Evolutionary conservation across 2,329 filamentous ascomycete species (phyloP).

Genomic region (Aspergillus alliaceus): DNA sequence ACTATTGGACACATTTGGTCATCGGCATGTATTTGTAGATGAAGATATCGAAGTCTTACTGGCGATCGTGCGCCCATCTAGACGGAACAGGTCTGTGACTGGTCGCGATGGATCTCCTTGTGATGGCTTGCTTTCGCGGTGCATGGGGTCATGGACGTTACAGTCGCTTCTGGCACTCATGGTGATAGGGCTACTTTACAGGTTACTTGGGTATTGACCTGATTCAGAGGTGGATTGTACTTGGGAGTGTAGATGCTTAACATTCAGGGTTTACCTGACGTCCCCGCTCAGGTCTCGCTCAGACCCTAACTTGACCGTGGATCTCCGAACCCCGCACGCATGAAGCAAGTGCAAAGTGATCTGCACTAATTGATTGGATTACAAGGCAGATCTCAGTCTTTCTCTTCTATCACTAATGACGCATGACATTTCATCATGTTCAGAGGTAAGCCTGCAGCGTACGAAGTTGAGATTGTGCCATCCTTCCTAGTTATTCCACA

Average conservation of each 20-base stretch:
- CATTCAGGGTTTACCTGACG: too few species aligned
- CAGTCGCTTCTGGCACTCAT: background rate
- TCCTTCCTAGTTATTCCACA: too few species aligned
- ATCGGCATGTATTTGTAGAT: fast-evolving
- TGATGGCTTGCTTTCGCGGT: background rate
- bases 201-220: too few species aligned
- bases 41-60: background rate
- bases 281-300: too few species aligned
- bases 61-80: slow-evolving; percentile 1
- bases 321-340: background rate
- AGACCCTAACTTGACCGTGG: background rate
- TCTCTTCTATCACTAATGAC: too few species aligned
- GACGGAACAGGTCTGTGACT: background rate
- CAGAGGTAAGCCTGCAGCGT: too few species aligned
- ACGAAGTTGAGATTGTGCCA: too few species aligned
- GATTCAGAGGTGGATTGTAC: too few species aligned
- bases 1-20: slow-evolving; percentile 6
- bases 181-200: too few species aligned
- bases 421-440: too few species aligned
- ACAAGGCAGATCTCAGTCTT: too few species aligned
- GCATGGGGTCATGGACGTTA: background rate
- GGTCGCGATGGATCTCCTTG: background rate
- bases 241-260: too few species aligned
- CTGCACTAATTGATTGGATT: background rate
- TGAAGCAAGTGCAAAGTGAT: background rate